A percentile compares a stretch with the other conserved stretches of the same genome.
Evolutionary conservation across 2,329 filamentous ascomycete genomes (phyloP).

Genomic region (Aspergillus latus): DNA sequence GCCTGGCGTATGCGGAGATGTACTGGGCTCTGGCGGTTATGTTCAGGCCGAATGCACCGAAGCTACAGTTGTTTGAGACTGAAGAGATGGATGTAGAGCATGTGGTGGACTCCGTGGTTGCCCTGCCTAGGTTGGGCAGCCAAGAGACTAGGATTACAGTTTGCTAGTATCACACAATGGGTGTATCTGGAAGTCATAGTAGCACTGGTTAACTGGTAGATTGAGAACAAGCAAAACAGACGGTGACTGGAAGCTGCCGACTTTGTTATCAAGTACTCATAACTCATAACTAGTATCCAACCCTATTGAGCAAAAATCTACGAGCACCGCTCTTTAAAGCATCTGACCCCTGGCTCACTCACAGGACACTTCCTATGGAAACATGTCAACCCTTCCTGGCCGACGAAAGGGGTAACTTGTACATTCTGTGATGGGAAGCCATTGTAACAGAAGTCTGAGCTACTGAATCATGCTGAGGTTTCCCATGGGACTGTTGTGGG

Average conservation of each 20-base stretch:
- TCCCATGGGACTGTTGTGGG: slow-evolving; percentile 19
- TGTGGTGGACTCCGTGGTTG: not conserved
- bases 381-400: slow-evolving; percentile 23
- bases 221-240: no score
- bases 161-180: not conserved
- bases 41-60: slow-evolving; percentile 2
- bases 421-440: slow-evolving; percentile 18
- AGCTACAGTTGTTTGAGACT: slow-evolving; percentile 2
- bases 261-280: no score
- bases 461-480: slow-evolving; percentile 21
- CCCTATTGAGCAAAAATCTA: no score
- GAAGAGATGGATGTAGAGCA: not conserved
- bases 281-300: no score
- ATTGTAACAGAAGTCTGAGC: slow-evolving; percentile 18
- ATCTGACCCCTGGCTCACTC: slow-evolving; percentile 17
- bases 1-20: slow-evolving; percentile 54
- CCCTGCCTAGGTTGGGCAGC: not conserved
- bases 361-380: slow-evolving; percentile 21
- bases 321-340: slow-evolving; percentile 8
- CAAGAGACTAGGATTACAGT: not conserved
- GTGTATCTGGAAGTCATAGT: no score
- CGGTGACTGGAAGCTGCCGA: no score
- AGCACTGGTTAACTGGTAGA: no score
- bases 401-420: slow-evolving; percentile 18
- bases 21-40: slow-evolving; percentile 57